Conservation (phyloP, 1,284 basidiomycete species). For the Trametes hirsuta region DNA sequence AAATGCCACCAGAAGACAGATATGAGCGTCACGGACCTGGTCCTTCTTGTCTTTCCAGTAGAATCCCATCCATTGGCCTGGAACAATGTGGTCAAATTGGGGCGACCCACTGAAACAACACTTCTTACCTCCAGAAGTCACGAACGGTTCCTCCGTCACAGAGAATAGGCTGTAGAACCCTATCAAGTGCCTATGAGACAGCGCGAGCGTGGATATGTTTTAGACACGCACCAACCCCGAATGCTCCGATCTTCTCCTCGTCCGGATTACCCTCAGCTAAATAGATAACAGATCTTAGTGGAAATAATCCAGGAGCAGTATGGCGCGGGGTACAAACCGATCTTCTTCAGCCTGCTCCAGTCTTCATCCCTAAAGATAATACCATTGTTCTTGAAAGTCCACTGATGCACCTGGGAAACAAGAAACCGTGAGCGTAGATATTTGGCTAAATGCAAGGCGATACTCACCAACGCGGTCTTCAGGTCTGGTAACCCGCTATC, state of each 20-base stretch:
- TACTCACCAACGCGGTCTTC: conserved; percentile 55
- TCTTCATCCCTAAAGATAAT: conserved; percentile 81
- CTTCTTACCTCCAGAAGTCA: conserved; percentile 76
- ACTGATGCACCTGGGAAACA: conserved; percentile 59
- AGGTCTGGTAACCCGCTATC: conserved; percentile 55
- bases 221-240: conserved; percentile 69
- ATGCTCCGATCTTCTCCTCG: conserved; percentile 85
- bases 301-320: no score
- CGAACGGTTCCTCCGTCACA: conserved; percentile 92
- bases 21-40: conserved; percentile 48
- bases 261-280: conserved; percentile 84
- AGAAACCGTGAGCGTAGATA: no score
- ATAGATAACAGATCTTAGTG: not conserved
- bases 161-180: conserved; percentile 85
- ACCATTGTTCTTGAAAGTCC: conserved; percentile 90
- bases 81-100: not conserved
- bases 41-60: conserved; percentile 96
- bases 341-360: conserved; percentile 89
- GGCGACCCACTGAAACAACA: not conserved
- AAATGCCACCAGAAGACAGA: not conserved
- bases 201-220: not conserved
- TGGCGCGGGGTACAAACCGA: conserved; percentile 50
- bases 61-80: conserved; percentile 93
- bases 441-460: not conserved
- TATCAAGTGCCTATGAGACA: conserved; percentile 28